A percentile compares a stretch with the other conserved stretches of the same genome.
These are phyloP conservation scores for Pueraria montana DNA, from an alignment of 306 rosid species.

Conservation along the genomic window DNA sequence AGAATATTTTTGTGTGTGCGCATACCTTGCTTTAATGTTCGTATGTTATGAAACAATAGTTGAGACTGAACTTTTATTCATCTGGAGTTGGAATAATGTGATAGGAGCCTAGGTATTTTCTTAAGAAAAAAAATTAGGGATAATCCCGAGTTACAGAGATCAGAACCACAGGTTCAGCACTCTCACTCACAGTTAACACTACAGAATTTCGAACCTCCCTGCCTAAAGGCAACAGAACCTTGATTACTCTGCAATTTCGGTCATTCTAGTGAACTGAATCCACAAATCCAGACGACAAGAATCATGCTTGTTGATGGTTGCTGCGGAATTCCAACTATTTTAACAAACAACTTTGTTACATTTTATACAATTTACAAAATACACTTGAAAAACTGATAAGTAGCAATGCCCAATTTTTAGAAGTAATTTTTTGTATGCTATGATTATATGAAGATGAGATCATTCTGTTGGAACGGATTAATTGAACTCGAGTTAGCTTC, in stretches of 20 bases:
- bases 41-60: constrained; percentile 8
- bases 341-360: not conserved
- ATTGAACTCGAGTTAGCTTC: not conserved
- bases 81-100: constrained; percentile 6
- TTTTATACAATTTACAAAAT: not conserved
- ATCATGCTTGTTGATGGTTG: constrained; percentile 13
- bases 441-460: not conserved
- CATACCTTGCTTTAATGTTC: constrained; percentile 24
- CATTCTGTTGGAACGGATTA: not conserved
- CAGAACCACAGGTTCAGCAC: not conserved
- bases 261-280: no score
- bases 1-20: not conserved
- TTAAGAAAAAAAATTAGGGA: not conserved
- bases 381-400: not conserved
- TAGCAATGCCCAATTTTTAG: not conserved
- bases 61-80: constrained; percentile 25
- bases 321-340: not conserved
- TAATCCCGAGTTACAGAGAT: constrained; percentile 11
- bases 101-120: not conserved
- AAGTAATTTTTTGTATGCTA: not conserved
- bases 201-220: not conserved
- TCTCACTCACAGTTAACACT: not conserved
- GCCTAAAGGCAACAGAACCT: not conserved
- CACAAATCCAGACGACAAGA: no score
- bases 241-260: no score